phyloP scores from a whole-genome alignment of 2,329 filamentous ascomycete genomes.

The Penicillium concentricum region DNA sequence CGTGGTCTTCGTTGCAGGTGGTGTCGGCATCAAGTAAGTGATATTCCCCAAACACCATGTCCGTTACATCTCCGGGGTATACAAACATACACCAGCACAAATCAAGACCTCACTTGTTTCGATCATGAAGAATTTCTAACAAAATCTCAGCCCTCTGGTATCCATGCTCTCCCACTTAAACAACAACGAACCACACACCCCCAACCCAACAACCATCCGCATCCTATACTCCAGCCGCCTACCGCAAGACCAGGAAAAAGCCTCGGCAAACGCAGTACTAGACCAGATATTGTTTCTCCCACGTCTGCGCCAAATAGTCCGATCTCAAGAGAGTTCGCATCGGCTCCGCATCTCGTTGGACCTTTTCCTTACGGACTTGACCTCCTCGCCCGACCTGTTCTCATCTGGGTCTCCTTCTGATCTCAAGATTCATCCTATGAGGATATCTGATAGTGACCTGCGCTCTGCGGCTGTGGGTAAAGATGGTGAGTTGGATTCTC shows the following conservation, averaged over 20 bases:
- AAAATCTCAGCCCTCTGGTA: constrained; percentile 60
- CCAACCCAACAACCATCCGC: constrained; percentile 48
- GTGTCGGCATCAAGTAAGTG: constrained; percentile 74
- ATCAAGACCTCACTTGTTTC: neutral
- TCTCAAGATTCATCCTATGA: constrained; percentile 28
- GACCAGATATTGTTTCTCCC: constrained; percentile 49
- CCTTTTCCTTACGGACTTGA: constrained; percentile 36
- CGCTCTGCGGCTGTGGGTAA: constrained; percentile 30
- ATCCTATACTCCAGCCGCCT: constrained; percentile 64
- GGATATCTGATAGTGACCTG: constrained; percentile 41
- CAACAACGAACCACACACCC: constrained; percentile 41
- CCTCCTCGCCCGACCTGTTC: constrained; percentile 6
- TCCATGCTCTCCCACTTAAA: constrained; percentile 67
- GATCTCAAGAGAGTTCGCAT: constrained; percentile 26
- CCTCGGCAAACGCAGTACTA: constrained; percentile 14
- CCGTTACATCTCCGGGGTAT: neutral
- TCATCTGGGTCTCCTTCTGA: constrained; percentile 20
- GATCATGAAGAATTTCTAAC: neutral
- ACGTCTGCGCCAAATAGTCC: constrained; percentile 43
- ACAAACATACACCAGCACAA: neutral
- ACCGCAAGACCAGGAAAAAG: constrained; percentile 12
- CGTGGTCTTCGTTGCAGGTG: constrained; percentile 74
- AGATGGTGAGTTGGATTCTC: constrained; percentile 25
- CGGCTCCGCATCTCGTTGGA: constrained; percentile 32
- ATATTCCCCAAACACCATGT: neutral